A percentile compares a stretch with the other conserved stretches of the same genome.
Evolutionary conservation across 805 yeast genomes (phyloP).

Genomic region (Wickerhamiella azymoides): DNA sequence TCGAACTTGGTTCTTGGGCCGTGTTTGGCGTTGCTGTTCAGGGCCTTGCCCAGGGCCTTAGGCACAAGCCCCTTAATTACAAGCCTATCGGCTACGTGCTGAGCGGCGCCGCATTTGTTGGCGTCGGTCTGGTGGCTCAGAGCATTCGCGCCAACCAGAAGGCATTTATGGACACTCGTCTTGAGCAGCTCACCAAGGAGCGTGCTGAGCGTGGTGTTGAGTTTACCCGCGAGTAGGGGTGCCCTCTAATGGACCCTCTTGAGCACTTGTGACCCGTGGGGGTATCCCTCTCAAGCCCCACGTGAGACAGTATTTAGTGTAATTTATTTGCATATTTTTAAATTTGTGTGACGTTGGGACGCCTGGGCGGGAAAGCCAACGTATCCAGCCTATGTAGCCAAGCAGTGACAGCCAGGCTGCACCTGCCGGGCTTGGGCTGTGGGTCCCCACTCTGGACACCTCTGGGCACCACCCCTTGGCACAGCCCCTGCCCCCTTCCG

Average conservation of each 20-base stretch:
- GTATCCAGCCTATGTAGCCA: too few relatives aligned
- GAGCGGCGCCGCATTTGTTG: constrained; percentile 24
- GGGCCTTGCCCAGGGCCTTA: constrained; percentile 25
- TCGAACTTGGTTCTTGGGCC: constrained; percentile 20
- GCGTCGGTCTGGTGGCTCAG: constrained; percentile 23
- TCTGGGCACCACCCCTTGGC: too few relatives aligned
- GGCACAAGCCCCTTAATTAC: constrained; percentile 25
- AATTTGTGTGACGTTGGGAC: too few relatives aligned
- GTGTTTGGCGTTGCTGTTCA: constrained; percentile 18
- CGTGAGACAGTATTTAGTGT: too few relatives aligned
- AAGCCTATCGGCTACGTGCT: constrained; percentile 23
- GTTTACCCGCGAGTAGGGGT: constrained; percentile 15
- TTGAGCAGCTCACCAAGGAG: constrained; percentile 17
- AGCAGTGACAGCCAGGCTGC: too few relatives aligned
- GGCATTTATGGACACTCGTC: constrained; percentile 21
- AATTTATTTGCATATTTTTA: too few relatives aligned
- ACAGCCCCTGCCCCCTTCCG: too few relatives aligned
- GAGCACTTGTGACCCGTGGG: too few relatives aligned
- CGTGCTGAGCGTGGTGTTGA: constrained; percentile 22
- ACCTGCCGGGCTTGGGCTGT: too few relatives aligned
- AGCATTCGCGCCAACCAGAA: constrained; percentile 20
- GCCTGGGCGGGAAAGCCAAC: too few relatives aligned
- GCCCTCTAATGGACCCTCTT: not conserved
- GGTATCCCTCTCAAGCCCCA: too few relatives aligned
- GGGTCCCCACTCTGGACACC: too few relatives aligned